Base-by-base conservation (phyloP, 768 basidiomycete genomes). In the Collybia sordida region DNA sequence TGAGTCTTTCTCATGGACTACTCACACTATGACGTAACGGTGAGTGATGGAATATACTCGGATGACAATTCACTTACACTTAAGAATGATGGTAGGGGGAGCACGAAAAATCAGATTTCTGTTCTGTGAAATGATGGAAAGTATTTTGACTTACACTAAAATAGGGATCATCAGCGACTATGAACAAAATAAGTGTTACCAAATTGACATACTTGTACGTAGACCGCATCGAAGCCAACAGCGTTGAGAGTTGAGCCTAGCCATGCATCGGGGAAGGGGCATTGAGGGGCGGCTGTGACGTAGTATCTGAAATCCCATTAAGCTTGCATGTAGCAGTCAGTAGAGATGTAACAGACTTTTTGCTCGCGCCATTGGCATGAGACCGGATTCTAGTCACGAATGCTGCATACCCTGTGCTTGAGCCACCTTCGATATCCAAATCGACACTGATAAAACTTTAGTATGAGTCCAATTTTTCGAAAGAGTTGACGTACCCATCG, bases 141-240 rank as follows among this genome's bases (percentile, higher is more conserved):
- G 23, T 35, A n/a, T 19, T 45, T 39, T 3, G n/a, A 45, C 51
- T 51, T 19, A 52, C 53, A 58, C 51, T 51, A 45, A 0, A 36
- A 14, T 36, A 3, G 22, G 24, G 25, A 25, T 22, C 25, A 15
- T 45, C 28, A 44, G 41, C 19, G 25, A 25, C 21, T 22, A 17
- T 25, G 14, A 39, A 21, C 23, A 24, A 4, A 18, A 12, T 36
- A 17, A 19, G 17, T 6, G 3, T 31, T 31, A 31, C n/a, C 35
- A 23, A 11, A 25, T 17, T 18, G 52, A 57, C 79, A 74, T 64
- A 85, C 81, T 63, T 85, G 85, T 35, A 86, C 83, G 59, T 84
- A 85, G 47, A 87, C 68, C 1, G 81, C 81, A 64, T 87, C 85
- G 53, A 85, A 86, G 0, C 70, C 71, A 18, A 80, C 84, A n/a